Evolutionary conservation across 140 eudicot species (phyloP), one percentile per base, ranked within the genome.

Genomic region (Anethum foeniculum): DNA sequence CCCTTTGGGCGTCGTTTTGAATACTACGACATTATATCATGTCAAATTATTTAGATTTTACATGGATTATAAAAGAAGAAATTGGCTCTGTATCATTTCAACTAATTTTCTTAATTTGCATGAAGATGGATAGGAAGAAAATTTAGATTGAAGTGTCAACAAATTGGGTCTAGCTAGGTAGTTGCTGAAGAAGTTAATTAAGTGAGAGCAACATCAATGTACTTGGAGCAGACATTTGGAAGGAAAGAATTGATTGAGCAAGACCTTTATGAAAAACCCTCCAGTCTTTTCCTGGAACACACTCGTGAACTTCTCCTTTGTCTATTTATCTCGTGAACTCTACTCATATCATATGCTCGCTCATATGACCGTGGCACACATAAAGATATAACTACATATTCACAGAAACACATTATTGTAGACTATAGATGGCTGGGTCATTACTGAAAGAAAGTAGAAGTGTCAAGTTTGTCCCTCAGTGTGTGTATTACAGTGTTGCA

Each of bases 231-330:
- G 77, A 73, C 32, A 41, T 14, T 39, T 19, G 52, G 54, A 18
- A 73, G 47, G 60, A 74, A 41, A 19, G 78, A 15, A 75, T 46
- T 46, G 65, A 76, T 30, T 10, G 79, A 76, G 44, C 2, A 28
- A 27, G 80, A 76, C 79, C 46, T 19, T 48, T 49, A 19, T 7
- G 6, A 32, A 38, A 5, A 38, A 30, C 18, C 43, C 46, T 34
- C 13, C 67, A 48, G 67, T 76, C 51, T 48, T 76, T 13, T 47
- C 13, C 51, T 12, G 52, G 52, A 76, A 25, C 47, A 51, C 28
- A 48, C 80, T 76, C 68, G 80, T 76, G 68, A 76, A 76, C 80
- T 49, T 30, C 3, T 7, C 9, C 21, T 18, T 15, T 74, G 78
- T 25, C 39, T 30, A 44, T 25, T 74, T 21, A 36, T 27, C 80